Evolutionary conservation across 768 basidiomycete genomes (phyloP).

Genomic region (Sarcodon aspratus): DNA sequence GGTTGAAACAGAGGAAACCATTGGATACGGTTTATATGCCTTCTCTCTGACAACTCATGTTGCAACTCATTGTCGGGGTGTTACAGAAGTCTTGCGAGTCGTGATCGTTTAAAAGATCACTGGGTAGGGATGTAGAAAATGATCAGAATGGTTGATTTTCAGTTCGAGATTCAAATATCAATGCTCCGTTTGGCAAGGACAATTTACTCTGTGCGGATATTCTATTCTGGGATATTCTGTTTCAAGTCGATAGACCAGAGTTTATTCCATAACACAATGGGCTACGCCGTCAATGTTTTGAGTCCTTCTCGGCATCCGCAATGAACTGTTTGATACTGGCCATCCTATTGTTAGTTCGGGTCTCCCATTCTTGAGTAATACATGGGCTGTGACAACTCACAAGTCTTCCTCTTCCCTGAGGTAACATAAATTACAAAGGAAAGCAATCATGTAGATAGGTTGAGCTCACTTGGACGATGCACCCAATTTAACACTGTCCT

Average conservation of each 20-base stretch:
- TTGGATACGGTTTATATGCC: too few relatives aligned
- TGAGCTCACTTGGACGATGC: slow-evolving; percentile 57
- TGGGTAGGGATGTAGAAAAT: too few relatives aligned
- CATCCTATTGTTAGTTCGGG: slow-evolving; percentile 32
- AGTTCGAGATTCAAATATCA: too few relatives aligned
- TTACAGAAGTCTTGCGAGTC: too few relatives aligned
- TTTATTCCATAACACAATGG: background rate
- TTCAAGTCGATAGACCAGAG: too few relatives aligned
- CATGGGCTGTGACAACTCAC: slow-evolving; percentile 33
- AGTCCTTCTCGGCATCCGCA: slow-evolving; percentile 73
- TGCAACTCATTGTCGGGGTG: too few relatives aligned
- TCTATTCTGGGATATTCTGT: too few relatives aligned
- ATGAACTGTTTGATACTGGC: slow-evolving; percentile 73
- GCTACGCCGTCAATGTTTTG: slow-evolving; percentile 31
- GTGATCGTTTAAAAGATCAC: too few relatives aligned
- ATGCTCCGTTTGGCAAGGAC: too few relatives aligned
- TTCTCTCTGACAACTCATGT: too few relatives aligned
- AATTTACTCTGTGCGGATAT: too few relatives aligned
- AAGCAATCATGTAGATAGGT: background rate
- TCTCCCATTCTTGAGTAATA: slow-evolving; percentile 14
- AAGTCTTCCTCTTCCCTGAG: slow-evolving; percentile 77
- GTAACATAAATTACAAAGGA: background rate
- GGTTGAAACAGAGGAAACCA: background rate
- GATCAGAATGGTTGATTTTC: too few relatives aligned
- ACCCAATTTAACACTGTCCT: slow-evolving; percentile 50